Evolutionary conservation across 768 basidiomycete genomes (phyloP).

Genomic region (Kwoniella bestiolae): DNA sequence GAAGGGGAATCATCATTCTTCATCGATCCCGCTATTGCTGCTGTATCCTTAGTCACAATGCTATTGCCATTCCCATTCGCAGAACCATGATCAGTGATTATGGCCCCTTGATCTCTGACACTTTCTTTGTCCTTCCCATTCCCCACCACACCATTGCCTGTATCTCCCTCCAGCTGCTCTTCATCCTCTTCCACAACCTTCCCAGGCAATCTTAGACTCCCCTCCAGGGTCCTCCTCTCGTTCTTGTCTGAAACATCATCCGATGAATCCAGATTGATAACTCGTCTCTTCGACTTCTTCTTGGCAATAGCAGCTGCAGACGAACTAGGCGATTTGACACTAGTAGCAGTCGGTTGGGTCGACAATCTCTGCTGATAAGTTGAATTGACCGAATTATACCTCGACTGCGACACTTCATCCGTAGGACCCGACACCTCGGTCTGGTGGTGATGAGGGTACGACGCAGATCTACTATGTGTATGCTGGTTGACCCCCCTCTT

Average conservation of each 20-base stretch:
- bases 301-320: constrained; percentile 28
- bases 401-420: not conserved
- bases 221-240: constrained; percentile 2
- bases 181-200: constrained; percentile 18
- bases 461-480: not conserved
- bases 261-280: constrained; percentile 41
- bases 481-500: constrained; percentile 12
- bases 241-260: not conserved
- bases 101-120: too few species aligned
- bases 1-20: not conserved
- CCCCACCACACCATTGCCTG: too few species aligned
- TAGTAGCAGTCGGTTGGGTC: not conserved
- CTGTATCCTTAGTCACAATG: not conserved
- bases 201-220: constrained; percentile 15
- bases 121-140: too few species aligned
- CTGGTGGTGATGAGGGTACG: constrained; percentile 2
- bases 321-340: constrained; percentile 8
- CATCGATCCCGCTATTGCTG: not conserved
- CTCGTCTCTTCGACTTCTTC: constrained; percentile 36
- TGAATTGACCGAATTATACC: not conserved
- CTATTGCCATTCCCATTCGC: constrained; percentile 1
- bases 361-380: constrained; percentile 6
- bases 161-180: constrained; percentile 3
- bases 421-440: not conserved
- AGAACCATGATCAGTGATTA: not conserved